Percentiles rank a stretch among this genome's conserved stretches.
Conservation (phyloP, 2,329 filamentous ascomycete genomes). For the Cryphonectria nitschkei region DNA sequence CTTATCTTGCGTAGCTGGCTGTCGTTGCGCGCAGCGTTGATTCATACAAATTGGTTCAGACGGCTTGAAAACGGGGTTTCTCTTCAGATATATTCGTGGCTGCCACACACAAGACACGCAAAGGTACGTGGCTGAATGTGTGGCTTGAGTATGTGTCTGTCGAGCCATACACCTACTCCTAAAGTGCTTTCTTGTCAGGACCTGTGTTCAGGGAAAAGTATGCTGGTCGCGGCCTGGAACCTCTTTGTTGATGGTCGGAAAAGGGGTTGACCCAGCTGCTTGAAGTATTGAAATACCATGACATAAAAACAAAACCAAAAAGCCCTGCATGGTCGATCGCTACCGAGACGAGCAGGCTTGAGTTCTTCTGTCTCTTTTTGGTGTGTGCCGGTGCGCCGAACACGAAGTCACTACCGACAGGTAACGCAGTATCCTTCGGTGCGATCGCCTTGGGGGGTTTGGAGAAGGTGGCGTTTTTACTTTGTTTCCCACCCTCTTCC, state of each 20-base stretch:
- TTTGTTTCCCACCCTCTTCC: neutral
- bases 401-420: neutral
- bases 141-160: neutral
- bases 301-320: neutral
- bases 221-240: neutral
- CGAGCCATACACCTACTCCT: neutral
- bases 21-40: neutral
- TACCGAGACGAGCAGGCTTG: neutral
- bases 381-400: slow-evolving; percentile 7
- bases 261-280: neutral
- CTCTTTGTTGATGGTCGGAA: neutral
- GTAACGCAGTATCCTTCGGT: neutral
- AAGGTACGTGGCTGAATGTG: neutral
- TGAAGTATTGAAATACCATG: slow-evolving; percentile 1
- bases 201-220: neutral
- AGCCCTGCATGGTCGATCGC: neutral
- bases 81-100: neutral
- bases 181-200: neutral
- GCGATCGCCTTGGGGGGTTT: neutral
- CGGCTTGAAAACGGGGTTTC: neutral
- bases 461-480: neutral
- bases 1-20: neutral
- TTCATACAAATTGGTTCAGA: neutral
- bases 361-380: neutral
- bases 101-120: neutral